Conservation (phyloP, 805 yeast genomes). For the Metschnikowia drakensbergensis region DNA sequence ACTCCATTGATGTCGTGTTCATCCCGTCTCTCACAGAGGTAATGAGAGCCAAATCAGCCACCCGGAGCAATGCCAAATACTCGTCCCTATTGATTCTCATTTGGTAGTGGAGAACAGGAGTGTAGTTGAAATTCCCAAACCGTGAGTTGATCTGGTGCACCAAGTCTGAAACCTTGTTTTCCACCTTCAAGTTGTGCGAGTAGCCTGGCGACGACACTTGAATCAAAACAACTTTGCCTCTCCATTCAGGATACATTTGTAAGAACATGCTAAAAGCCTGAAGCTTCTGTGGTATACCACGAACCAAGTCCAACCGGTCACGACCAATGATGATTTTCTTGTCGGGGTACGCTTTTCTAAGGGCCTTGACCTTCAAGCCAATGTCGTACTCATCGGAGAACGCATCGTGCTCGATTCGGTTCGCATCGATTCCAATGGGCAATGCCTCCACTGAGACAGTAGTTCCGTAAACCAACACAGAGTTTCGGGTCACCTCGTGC, state of each 20-base stretch:
- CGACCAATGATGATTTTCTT: constrained; percentile 87
- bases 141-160: constrained; percentile 78
- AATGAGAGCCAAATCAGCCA: constrained; percentile 85
- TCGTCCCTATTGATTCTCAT: constrained; percentile 85
- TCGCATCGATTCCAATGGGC: constrained; percentile 88
- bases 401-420: constrained; percentile 61
- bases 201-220: constrained; percentile 86
- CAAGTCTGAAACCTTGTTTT: constrained; percentile 77
- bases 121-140: constrained; percentile 74
- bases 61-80: constrained; percentile 80
- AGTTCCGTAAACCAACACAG: constrained; percentile 71
- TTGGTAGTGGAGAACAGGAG: constrained; percentile 92
- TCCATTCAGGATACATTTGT: constrained; percentile 90
- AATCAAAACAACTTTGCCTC: constrained; percentile 77
- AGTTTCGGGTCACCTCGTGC: constrained; percentile 58
- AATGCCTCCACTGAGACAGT: constrained; percentile 67
- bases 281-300: constrained; percentile 91
- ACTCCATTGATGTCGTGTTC: constrained; percentile 93
- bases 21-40: constrained; percentile 94
- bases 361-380: constrained; percentile 60
- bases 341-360: constrained; percentile 58
- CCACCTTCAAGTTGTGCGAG: constrained; percentile 60
- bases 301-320: constrained; percentile 84
- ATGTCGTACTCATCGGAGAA: constrained; percentile 39
- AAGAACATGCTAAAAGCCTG: constrained; percentile 87